A percentile compares a stretch with the other conserved stretches of the same genome.
phyloP scores from a whole-genome alignment of 768 basidiomycete species.

The Leccinum broughii region DNA sequence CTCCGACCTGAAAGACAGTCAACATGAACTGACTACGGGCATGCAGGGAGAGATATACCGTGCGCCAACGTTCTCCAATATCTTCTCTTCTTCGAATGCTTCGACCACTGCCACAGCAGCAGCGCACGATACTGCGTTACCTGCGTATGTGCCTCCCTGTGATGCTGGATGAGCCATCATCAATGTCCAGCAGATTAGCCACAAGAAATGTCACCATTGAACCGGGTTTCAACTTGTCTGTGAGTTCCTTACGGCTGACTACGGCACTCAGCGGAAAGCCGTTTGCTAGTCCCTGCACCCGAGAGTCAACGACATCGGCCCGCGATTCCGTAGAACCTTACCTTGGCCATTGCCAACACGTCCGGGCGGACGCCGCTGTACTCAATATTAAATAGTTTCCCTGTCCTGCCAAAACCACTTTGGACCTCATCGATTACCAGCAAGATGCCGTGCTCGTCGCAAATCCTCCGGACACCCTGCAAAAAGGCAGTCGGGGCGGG shows the following conservation, averaged over 20 bases:
- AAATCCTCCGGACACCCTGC: conserved; percentile 76
- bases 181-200: background rate
- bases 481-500: conserved; percentile 82
- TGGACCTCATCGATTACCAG: conserved; percentile 89
- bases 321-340: conserved; percentile 20
- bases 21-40: conserved; percentile 2
- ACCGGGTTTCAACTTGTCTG: conserved; percentile 77
- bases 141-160: conserved; percentile 87
- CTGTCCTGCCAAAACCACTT: conserved; percentile 87
- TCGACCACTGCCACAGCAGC: conserved; percentile 84
- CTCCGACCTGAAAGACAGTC: conserved; percentile 48
- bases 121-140: conserved; percentile 90
- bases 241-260: conserved; percentile 76
- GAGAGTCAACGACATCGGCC: conserved; percentile 9
- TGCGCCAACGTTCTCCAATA: conserved; percentile 75
- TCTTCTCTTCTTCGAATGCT: conserved; percentile 75
- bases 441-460: conserved; percentile 83
- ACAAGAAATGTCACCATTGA: conserved; percentile 55
- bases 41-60: conserved; percentile 46
- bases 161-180: conserved; percentile 11
- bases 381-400: conserved; percentile 78
- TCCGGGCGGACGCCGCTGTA: conserved; percentile 87
- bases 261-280: conserved; percentile 93
- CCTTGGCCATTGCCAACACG: conserved; percentile 88
- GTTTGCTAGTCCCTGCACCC: conserved; percentile 71